A percentile compares a stretch with the other conserved stretches of the same genome.
Conservation (phyloP, 345 rosid species). For the Alliaria petiolata region DNA sequence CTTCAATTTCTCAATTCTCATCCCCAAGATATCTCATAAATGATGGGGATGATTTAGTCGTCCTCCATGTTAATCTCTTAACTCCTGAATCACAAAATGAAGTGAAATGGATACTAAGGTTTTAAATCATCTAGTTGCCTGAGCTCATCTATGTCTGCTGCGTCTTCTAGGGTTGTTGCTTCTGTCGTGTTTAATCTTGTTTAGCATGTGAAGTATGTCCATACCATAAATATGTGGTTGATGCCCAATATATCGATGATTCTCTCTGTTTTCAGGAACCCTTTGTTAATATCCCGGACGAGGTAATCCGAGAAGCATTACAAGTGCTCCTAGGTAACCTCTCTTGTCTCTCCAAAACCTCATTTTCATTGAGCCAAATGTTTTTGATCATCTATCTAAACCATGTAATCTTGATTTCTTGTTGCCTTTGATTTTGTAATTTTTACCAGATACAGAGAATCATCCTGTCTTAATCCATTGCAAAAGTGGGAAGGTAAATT, state of each 20-base stretch:
- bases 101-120: background rate
- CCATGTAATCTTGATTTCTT: background rate
- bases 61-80: background rate
- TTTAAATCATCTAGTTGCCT: background rate
- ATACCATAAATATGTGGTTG: background rate
- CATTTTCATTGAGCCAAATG: background rate
- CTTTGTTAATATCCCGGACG: slow-evolving; percentile 63
- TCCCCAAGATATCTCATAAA: background rate
- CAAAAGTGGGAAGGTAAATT: slow-evolving; percentile 75
- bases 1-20: background rate
- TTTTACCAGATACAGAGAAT: slow-evolving; percentile 55
- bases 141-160: background rate
- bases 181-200: background rate
- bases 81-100: background rate
- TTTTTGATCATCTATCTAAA: background rate
- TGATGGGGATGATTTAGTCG: background rate
- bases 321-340: slow-evolving; percentile 60
- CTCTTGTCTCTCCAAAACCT: background rate
- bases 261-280: slow-evolving; percentile 2
- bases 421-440: background rate
- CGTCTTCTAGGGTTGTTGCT: background rate
- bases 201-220: background rate
- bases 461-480: slow-evolving; percentile 81
- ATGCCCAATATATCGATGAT: background rate
- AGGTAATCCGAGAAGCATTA: slow-evolving; percentile 63